Evolutionary conservation across 1,139 yeast genomes (phyloP), one percentile per base, ranked within the genome.

Genomic region (Debaryomyces subglobosus): DNA sequence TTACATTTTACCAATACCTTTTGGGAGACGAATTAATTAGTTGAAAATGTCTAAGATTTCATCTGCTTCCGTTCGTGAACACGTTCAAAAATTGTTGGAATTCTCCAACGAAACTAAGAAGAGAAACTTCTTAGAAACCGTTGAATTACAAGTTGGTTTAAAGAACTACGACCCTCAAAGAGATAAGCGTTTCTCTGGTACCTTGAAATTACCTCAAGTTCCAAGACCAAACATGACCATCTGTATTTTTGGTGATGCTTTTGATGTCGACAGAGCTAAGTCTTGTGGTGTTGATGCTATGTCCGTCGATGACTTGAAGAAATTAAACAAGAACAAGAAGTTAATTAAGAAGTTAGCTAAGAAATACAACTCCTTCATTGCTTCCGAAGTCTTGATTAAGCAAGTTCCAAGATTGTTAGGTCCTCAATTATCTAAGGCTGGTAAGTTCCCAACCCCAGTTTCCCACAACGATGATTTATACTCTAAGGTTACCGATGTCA

Each of bases 201-300:
- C 98, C 73, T 87, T 95, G 83, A 94, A 87, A 84, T 86, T 95
- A 71, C 99, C 99, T 74, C 86, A 86, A 75, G 97, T 96, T 65
- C 99, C 99, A 84, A 95, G 99, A 86, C 99, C 99, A 82, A 94
- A 94, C 97, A 90, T 95, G 98, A 89, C 98, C 81, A 81, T 95
- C 84, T 95, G 99, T 83, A 91, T 95, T 75, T 94, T 95, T 71
- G 99, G 99, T 87, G 99, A 95, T 78, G 99, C 99, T 74, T 94
- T 94, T 74, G 99, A 95, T 80, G 96, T 90, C 68, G 99, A 95
- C 87, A 92, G 99, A 86, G 98, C 99, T 72, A 94, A 95, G 89
- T 92, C 98, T 65, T 84, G 88, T 72, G 99, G 98, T 85, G 89
- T 90, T 72, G 99, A 95, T 74, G 98, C 99, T 74, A 94, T 95